Base-by-base conservation (phyloP, 2,329 filamentous ascomycete species). In the Aspergillus udagawae region DNA sequence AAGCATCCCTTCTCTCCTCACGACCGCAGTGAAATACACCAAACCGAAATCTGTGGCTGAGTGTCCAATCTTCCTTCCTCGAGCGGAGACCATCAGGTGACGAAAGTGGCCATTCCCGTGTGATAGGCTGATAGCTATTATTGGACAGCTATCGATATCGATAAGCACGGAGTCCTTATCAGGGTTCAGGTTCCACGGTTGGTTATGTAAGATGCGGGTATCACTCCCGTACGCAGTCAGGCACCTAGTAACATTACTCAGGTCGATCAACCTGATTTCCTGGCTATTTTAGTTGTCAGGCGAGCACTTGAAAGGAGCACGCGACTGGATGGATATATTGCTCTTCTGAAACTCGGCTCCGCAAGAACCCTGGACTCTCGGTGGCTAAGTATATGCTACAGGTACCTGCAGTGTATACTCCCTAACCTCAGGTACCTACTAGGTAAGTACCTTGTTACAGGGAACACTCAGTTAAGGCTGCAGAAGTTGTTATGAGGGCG, bases 51-150 rank as follows among this genome's bases (percentile, higher is more conserved):
- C 3, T 25, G 44, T 47, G 44, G 44, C 44, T 47, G 44, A 27
- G 44, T 27, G 23, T 47, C 21, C 44, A 7, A 25, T 25, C 20
- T 27, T 14, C 44, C 23, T 47, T 47, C 44, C 44, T 47, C 14
- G 10, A 25, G 20, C 20, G 44, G 44, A 47, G 44, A 47, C 49
- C 55, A 57, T 63, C 61, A 63, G 60, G 61, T 63, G 61, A 62
- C 57, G 50, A 49, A 55, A 29, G 47, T 29, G 49, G 44, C 54
- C 49, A 55, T 57, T 38, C 51, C 54, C 44, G 52, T 49, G 50
- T 32, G 41, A 42, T 25, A 25, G 25, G 4, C 25, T 25, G 25
- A 25, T 20, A 32, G 10, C 17, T 45, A 20, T 49, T 29, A 60
- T 59, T 57, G 57, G 60, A 27, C 32, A 32, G 41, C 7, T n/a